Conservation (phyloP, 805 yeast species). For the Komagataella kurtzmanii region DNA sequence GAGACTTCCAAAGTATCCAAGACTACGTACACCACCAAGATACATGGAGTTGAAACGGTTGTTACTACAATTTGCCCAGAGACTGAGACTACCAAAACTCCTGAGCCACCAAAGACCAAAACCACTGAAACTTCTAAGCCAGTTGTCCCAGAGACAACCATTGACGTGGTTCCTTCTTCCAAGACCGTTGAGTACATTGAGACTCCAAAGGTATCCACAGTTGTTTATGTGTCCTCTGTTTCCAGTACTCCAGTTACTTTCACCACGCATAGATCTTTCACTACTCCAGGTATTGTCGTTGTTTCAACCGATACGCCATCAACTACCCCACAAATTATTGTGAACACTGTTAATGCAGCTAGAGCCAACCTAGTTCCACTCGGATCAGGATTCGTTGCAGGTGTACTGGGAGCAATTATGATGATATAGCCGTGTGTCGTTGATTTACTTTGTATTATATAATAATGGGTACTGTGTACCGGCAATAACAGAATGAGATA, state of each 20-base stretch:
- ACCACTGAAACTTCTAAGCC: slow-evolving; percentile 4
- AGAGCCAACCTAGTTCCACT: background rate
- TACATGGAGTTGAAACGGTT: slow-evolving; percentile 9
- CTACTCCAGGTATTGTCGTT: background rate
- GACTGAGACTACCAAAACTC: slow-evolving; percentile 3
- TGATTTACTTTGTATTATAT: background rate
- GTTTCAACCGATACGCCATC: slow-evolving; percentile 1
- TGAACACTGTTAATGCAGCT: background rate
- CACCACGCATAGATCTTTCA: slow-evolving; percentile 10
- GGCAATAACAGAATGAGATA: background rate
- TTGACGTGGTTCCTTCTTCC: slow-evolving; percentile 6
- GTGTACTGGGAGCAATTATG: slow-evolving; percentile 2
- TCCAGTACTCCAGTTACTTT: slow-evolving; percentile 12
- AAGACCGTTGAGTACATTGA: slow-evolving; percentile 1
- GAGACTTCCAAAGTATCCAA: slow-evolving; percentile 8
- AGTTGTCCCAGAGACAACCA: slow-evolving; percentile 5
- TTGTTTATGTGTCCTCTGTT: slow-evolving; percentile 13
- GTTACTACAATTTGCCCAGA: slow-evolving; percentile 7
- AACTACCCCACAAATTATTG: background rate
- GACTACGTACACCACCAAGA: slow-evolving; percentile 12
- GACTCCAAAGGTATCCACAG: slow-evolving; percentile 6
- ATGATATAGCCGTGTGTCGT: background rate
- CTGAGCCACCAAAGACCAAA: slow-evolving; percentile 3
- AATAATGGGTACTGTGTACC: background rate
- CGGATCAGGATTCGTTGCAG: slow-evolving; percentile 1